These are phyloP conservation scores for Venturia aucupariae DNA, from an alignment of 2,329 filamentous ascomycete species.

Conservation along the genomic window DNA sequence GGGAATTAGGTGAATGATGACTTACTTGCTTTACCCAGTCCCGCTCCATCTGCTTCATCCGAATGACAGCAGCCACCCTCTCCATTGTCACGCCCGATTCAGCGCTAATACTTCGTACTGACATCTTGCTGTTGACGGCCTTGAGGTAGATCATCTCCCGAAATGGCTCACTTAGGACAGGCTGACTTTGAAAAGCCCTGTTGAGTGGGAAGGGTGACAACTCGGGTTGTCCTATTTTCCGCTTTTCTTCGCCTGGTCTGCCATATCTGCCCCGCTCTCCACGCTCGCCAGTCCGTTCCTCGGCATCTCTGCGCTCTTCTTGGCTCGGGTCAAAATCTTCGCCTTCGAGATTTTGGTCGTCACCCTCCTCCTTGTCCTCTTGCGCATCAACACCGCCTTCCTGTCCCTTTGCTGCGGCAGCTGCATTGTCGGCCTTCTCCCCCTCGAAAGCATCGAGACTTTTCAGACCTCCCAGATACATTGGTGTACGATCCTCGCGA, in stretches of 20 bases:
- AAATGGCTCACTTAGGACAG: constrained; percentile 64
- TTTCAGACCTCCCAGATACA: constrained; percentile 25
- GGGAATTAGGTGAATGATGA: constrained; percentile 17
- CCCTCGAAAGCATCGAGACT: constrained; percentile 5
- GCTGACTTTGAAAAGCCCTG: constrained; percentile 56
- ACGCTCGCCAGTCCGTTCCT: neutral
- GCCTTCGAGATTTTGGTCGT: neutral
- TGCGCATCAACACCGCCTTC: neutral
- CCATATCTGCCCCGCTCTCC: neutral
- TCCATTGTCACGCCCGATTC: constrained; percentile 72
- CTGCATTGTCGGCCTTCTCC: constrained; percentile 14
- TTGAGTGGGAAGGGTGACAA: constrained; percentile 65
- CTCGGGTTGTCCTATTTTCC: constrained; percentile 9
- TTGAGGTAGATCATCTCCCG: constrained; percentile 64
- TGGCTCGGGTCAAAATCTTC: constrained; percentile 3
- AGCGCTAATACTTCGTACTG: constrained; percentile 67
- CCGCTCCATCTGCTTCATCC: constrained; percentile 79
- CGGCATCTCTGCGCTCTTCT: constrained; percentile 2
- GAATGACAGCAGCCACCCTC: constrained; percentile 74
- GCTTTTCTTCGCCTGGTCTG: neutral
- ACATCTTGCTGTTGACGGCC: constrained; percentile 56
- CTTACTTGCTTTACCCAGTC: constrained; percentile 68
- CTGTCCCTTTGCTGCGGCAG: constrained; percentile 1
- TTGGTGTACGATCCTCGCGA: constrained; percentile 40
- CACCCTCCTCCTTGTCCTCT: neutral